Conservation (phyloP, 2,329 filamentous ascomycete species). For the Hysterium pulicare region DNA sequence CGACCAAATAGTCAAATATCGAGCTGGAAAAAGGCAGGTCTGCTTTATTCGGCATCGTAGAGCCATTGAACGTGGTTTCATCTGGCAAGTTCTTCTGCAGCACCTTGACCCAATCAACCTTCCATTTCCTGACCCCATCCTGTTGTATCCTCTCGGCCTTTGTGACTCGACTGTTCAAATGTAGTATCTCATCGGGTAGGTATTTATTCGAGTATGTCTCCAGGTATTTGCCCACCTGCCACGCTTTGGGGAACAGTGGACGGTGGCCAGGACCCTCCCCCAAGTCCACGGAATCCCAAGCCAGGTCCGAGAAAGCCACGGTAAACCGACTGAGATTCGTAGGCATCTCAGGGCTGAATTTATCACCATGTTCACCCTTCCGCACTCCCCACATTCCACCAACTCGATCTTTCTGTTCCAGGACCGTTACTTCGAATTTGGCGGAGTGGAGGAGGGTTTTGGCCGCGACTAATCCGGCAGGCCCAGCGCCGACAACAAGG, state of each 20-base stretch:
- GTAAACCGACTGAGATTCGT: constrained; percentile 77
- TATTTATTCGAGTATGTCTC: constrained; percentile 62
- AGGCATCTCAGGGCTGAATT: constrained; percentile 57
- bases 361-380: constrained; percentile 50
- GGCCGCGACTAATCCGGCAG: constrained; percentile 44
- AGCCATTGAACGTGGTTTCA: constrained; percentile 19
- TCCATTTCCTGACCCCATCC: constrained; percentile 30
- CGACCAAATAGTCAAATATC: constrained; percentile 66
- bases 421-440: constrained; percentile 64
- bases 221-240: constrained; percentile 73
- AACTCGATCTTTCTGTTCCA: constrained; percentile 62
- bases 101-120: constrained; percentile 25
- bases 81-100: background rate
- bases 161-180: constrained; percentile 45
- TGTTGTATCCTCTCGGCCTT: constrained; percentile 17
- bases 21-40: background rate
- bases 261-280: constrained; percentile 26
- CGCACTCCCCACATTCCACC: constrained; percentile 73
- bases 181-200: constrained; percentile 47
- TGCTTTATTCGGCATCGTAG: constrained; percentile 7
- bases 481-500: constrained; percentile 44
- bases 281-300: constrained; percentile 58
- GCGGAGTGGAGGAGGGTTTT: constrained; percentile 68
- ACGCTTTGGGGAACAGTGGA: constrained; percentile 70
- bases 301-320: constrained; percentile 60